Percentiles rank a stretch among this genome's conserved stretches.
Conservation (phyloP, 2,329 filamentous ascomycete species). For the Phialophora expanda region DNA sequence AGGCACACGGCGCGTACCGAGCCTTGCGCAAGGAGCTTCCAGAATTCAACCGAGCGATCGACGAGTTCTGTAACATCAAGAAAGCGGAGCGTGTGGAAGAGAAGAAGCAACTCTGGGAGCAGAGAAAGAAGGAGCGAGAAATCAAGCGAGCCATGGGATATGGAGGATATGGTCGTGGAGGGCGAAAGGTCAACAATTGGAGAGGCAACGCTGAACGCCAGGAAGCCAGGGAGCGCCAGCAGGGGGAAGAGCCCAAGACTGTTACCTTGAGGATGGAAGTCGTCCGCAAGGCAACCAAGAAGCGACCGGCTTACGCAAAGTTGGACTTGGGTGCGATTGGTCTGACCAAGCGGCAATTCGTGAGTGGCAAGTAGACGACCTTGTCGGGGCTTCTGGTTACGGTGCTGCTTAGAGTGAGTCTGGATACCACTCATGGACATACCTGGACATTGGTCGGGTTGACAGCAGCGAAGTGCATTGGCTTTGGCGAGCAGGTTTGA, state of each 20-base stretch:
- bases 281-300: slow-evolving; percentile 17
- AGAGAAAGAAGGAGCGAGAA: slow-evolving; percentile 4
- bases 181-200: background rate
- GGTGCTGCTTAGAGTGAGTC: background rate
- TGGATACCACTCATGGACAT: background rate
- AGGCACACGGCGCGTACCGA: slow-evolving; percentile 24
- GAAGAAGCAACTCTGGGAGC: slow-evolving; percentile 7
- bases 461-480: background rate
- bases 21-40: slow-evolving; percentile 30
- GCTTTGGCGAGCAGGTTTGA: background rate
- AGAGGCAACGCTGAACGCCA: background rate
- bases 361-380: slow-evolving; percentile 6
- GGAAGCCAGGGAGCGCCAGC: background rate
- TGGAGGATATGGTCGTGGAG: background rate
- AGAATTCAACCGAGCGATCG: slow-evolving; percentile 28
- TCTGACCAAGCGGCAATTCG: slow-evolving; percentile 24
- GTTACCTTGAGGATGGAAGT: slow-evolving; percentile 22
- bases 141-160: background rate
- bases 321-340: slow-evolving; percentile 28
- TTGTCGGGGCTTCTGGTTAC: background rate
- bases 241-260: slow-evolving; percentile 1
- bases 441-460: background rate
- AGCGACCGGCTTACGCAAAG: slow-evolving; percentile 23
- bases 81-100: background rate
- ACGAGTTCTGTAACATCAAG: slow-evolving; percentile 18